Percentiles rank a stretch among this genome's conserved stretches.
Conservation (phyloP, 306 rosid species). For the Cicer pinnatifidum region DNA sequence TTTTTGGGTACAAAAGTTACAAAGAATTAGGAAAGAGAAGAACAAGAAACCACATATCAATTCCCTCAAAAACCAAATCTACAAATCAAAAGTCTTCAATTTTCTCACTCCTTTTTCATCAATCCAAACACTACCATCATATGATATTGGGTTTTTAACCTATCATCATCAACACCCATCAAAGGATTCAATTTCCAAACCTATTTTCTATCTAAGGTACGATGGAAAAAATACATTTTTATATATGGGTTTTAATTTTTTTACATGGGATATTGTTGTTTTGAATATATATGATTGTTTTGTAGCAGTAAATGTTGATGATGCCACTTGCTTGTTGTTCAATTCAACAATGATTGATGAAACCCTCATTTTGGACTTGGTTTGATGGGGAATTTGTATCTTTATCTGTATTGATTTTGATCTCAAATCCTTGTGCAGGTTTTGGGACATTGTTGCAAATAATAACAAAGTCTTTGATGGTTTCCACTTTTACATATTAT, state of each 20-base stretch:
- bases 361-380: slow-evolving; percentile 31
- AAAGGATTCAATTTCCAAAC: slow-evolving; percentile 12
- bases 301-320: neutral
- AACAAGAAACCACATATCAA: slow-evolving; percentile 41
- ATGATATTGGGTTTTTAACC: slow-evolving; percentile 15
- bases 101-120: slow-evolving; percentile 45
- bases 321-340: slow-evolving; percentile 17
- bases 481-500: slow-evolving; percentile 56
- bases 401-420: slow-evolving; percentile 34
- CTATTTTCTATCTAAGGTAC: slow-evolving; percentile 52
- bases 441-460: slow-evolving; percentile 47
- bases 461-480: slow-evolving; percentile 50
- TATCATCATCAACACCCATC: neutral
- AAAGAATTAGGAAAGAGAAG: slow-evolving; percentile 35
- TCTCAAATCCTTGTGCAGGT: slow-evolving; percentile 59
- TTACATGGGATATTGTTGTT: slow-evolving; percentile 10
- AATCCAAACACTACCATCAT: slow-evolving; percentile 43
- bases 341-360: slow-evolving; percentile 27
- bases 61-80: slow-evolving; percentile 42
- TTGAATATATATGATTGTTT: slow-evolving; percentile 32
- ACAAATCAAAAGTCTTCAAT: slow-evolving; percentile 42
- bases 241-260: neutral
- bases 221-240: neutral
- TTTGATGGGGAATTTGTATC: neutral
- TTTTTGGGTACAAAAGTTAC: slow-evolving; percentile 39